Conservation (phyloP, 1,284 basidiomycete species). For the Coniophora puteana region DNA sequence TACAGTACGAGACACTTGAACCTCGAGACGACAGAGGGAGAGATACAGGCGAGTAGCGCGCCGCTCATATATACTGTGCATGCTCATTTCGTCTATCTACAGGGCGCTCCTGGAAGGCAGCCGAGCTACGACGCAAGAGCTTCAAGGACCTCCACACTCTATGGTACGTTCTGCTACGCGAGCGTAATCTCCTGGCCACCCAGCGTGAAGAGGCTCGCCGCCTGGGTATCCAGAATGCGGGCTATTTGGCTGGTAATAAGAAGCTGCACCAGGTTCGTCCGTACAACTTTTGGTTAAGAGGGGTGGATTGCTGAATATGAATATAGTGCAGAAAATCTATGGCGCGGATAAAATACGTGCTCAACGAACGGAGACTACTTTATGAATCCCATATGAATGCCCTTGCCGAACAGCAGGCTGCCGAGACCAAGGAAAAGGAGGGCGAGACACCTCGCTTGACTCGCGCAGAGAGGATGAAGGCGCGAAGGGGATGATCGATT, state of each 20-base stretch:
- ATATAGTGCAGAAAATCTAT: constrained; percentile 90
- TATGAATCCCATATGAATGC: constrained; percentile 64
- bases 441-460: neutral
- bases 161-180: constrained; percentile 88
- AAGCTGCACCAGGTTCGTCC: constrained; percentile 39
- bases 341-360: constrained; percentile 91
- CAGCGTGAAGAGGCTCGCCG: constrained; percentile 76
- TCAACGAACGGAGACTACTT: constrained; percentile 89
- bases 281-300: constrained; percentile 4
- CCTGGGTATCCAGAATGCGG: constrained; percentile 41
- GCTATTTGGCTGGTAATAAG: constrained; percentile 28
- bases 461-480: constrained; percentile 7
- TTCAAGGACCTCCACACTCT: constrained; percentile 91
- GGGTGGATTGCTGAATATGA: constrained; percentile 3
- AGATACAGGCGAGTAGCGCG: constrained; percentile 34
- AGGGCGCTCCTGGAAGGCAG: constrained; percentile 86
- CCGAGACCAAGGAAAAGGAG: neutral
- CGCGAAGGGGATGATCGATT: neutral
- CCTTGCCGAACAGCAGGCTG: neutral
- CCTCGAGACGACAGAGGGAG: constrained; percentile 28
- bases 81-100: constrained; percentile 6
- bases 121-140: constrained; percentile 83
- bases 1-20: constrained; percentile 46
- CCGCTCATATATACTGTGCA: constrained; percentile 3
- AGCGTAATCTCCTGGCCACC: constrained; percentile 87